Base-by-base conservation (phyloP, 495 filamentous ascomycete species). In the Penicillium roqueforti region DNA sequence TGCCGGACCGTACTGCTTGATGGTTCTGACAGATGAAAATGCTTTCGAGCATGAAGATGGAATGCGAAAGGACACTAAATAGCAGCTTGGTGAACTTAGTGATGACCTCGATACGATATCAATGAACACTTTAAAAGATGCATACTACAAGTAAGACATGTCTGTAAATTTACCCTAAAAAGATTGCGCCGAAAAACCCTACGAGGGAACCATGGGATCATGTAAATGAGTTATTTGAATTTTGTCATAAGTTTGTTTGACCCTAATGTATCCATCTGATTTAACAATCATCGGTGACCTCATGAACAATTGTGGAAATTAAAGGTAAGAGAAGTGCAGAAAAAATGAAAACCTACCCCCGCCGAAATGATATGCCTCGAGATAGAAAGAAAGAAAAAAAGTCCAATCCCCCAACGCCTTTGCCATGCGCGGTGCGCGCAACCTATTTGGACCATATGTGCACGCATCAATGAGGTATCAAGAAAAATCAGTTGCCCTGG, bases 401-500 rank as follows among this genome's bases (percentile, higher is more conserved):
- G 10, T 52, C 19, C 47, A 7, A 41, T 34, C 38, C 38, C 19
- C 39, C 40, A 52, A 52, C 50, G 50, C 50, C 50, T 34, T 42
- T 34, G 28, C 47, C 47, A 39, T 52, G 38, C 28, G 39, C 40
- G 19, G 20, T 6, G 26, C 38, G 39, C 26, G 28, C 49, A 51
- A 22, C 18, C 38, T 39, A 13, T 47, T 22, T 18, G 32, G 47
- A 49, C n/a, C 47, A 49, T 34, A 23, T 49, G 47, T 49, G 47
- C 47, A 50, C 25, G 16, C 36, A 39, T 26, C n/a, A 50, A 49
- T 13, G 46, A 49, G 19, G 23, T 44, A 51, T 36, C 14, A 36
- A 36, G 45, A 43, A 46, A 40, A 38, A 50, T 70, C 43, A 70
- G 53, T 65, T 68, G 25, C 67, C 68, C 56, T 74, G 71, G 36